These are phyloP conservation scores for Fusarium scirpi DNA, from an alignment of 2,329 filamentous ascomycete genomes.

Conservation along the genomic window DNA sequence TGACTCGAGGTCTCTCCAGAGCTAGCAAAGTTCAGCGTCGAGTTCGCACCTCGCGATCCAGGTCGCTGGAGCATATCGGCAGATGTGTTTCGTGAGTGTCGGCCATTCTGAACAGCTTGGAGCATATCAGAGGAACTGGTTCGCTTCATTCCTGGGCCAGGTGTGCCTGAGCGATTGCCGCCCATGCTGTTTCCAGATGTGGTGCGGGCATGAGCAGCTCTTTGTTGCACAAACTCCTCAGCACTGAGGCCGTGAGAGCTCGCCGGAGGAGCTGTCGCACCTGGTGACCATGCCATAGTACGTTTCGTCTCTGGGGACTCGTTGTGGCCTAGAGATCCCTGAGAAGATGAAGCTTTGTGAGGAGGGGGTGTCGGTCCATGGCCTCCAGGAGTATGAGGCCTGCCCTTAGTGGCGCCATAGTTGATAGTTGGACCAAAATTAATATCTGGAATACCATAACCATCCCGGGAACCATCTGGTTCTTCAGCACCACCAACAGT, in stretches of 20 bases:
- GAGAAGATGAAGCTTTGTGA: slow-evolving; percentile 40
- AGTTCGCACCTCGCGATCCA: slow-evolving; percentile 69
- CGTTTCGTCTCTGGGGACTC: slow-evolving; percentile 68
- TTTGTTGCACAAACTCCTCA: slow-evolving; percentile 86
- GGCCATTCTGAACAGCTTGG: slow-evolving; percentile 26
- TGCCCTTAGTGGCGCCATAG: slow-evolving; percentile 60
- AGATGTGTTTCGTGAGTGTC: slow-evolving; percentile 59
- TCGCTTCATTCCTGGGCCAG: slow-evolving; percentile 53
- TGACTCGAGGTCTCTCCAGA: slow-evolving; percentile 60
- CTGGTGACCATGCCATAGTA: slow-evolving; percentile 84
- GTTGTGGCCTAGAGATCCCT: slow-evolving; percentile 57
- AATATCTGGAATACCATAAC: slow-evolving; percentile 75
- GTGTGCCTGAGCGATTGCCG: slow-evolving; percentile 39
- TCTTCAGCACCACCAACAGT: slow-evolving; percentile 72
- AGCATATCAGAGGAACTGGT: slow-evolving; percentile 57
- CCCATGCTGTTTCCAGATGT: slow-evolving; percentile 63
- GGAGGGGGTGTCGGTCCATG: slow-evolving; percentile 42
- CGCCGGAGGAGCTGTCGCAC: slow-evolving; percentile 63
- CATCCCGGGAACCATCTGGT: slow-evolving; percentile 35
- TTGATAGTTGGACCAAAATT: slow-evolving; percentile 90
- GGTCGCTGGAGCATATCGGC: slow-evolving; percentile 63
- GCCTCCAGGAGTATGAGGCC: slow-evolving; percentile 51
- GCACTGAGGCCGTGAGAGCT: slow-evolving; percentile 71
- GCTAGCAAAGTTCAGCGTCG: slow-evolving; percentile 62
- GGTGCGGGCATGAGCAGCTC: slow-evolving; percentile 72